These are phyloP conservation scores for Ophiostoma ips DNA, from an alignment of 2,329 filamentous ascomycete species.

Conservation along the genomic window DNA sequence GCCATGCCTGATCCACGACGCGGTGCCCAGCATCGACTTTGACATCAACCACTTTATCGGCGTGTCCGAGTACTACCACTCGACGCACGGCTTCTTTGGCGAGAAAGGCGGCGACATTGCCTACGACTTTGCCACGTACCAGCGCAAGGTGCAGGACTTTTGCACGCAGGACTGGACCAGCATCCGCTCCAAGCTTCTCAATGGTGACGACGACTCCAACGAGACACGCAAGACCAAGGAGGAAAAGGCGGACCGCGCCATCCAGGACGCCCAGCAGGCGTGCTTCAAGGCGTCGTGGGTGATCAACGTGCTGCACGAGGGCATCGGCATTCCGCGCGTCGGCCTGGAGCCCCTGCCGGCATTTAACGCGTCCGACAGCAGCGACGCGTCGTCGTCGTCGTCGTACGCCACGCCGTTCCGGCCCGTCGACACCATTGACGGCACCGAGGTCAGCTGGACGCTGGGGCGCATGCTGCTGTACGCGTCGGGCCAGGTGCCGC, in stretches of 20 bases:
- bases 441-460: constrained; percentile 92
- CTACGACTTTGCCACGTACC: constrained; percentile 85
- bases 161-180: constrained; percentile 71
- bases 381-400: too few relatives aligned
- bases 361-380: constrained; percentile 57
- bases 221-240: constrained; percentile 38
- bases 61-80: constrained; percentile 98
- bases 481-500: constrained; percentile 73
- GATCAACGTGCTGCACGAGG: constrained; percentile 90
- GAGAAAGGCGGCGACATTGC: constrained; percentile 57
- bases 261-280: constrained; percentile 67
- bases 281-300: constrained; percentile 99
- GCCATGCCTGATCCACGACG: constrained; percentile 82
- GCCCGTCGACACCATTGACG: constrained; percentile 82
- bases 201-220: constrained; percentile 44
- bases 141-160: constrained; percentile 69
- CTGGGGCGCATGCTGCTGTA: constrained; percentile 94
- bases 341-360: constrained; percentile 54
- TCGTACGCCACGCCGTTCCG: constrained; percentile 76
- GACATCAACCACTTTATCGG: constrained; percentile 95
- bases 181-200: constrained; percentile 47
- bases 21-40: constrained; percentile 92
- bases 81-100: constrained; percentile 85
- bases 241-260: constrained; percentile 49
- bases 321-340: constrained; percentile 80